Conservation (phyloP, 345 rosid genomes). For the Hibiscus tridactylites region DNA sequence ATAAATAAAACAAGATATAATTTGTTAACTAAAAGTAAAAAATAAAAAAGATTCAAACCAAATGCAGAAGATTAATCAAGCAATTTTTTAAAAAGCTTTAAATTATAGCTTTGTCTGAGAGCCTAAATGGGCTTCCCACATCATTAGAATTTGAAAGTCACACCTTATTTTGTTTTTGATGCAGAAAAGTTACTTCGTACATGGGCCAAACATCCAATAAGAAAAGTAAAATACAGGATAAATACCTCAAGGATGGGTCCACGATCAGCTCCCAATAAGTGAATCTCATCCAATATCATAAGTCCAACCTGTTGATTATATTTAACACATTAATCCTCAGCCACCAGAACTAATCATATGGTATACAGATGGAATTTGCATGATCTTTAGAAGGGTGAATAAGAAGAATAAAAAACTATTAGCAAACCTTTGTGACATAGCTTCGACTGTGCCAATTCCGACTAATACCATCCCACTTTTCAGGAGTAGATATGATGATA, state of each 20-base stretch:
- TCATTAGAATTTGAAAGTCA: not conserved
- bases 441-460: conserved; percentile 97
- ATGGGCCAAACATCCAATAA: not conserved
- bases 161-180: not conserved
- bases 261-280: conserved; percentile 94
- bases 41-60: not conserved
- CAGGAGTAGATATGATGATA: conserved; percentile 94
- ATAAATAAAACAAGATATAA: not conserved
- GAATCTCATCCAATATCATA: conserved; percentile 95
- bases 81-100: not conserved
- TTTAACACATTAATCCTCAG: conserved; percentile 6
- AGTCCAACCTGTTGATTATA: conserved; percentile 72
- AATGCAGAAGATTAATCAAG: not conserved
- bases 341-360: not conserved
- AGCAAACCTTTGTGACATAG: conserved; percentile 80
- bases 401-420: not conserved
- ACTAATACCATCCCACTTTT: conserved; percentile 99
- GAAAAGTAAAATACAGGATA: conserved; percentile 6
- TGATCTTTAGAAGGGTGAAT: not conserved
- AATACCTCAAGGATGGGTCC: conserved; percentile 98
- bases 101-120: not conserved
- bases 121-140: not conserved
- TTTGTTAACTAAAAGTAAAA: not conserved
- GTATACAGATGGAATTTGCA: not conserved
- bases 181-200: not conserved